Percentiles rank a stretch among this genome's conserved stretches.
These are phyloP conservation scores for Hyaloraphidium curvatum DNA, from an alignment of 192 early-diverging fungal genomes.

Conservation along the genomic window DNA sequence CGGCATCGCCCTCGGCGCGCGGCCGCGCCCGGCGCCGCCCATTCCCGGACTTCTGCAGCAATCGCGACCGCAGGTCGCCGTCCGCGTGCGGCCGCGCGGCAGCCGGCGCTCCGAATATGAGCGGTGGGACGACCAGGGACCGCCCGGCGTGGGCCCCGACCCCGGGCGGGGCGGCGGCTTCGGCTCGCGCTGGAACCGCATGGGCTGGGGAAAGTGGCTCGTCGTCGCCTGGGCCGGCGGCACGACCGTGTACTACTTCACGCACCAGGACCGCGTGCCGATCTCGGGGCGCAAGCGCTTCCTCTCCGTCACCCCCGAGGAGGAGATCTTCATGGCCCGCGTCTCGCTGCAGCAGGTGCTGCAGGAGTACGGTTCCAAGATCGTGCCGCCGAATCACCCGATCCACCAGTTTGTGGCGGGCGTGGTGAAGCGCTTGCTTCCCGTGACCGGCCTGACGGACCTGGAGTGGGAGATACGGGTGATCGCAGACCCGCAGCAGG, in stretches of 20 bases:
- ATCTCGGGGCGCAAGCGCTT: constrained; percentile 45
- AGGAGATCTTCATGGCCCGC: constrained; percentile 42
- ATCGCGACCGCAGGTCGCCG: too few species aligned
- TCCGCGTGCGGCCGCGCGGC: too few species aligned
- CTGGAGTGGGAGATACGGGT: constrained; percentile 87
- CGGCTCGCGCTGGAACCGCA: too few species aligned
- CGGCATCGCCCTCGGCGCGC: too few species aligned
- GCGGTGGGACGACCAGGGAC: too few species aligned
- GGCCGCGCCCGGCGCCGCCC: too few species aligned
- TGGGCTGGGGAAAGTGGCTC: too few species aligned
- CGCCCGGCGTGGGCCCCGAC: too few species aligned
- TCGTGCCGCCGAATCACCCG: constrained; percentile 49
- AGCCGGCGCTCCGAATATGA: too few species aligned
- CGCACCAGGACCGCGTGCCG: constrained; percentile 58
- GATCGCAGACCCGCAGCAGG: constrained; percentile 50
- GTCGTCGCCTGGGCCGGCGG: too few species aligned
- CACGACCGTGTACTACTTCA: constrained; percentile 40
- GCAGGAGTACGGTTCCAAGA: constrained; percentile 31
- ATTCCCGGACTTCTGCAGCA: too few species aligned
- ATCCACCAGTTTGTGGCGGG: constrained; percentile 37
- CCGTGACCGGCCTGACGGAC: constrained; percentile 35
- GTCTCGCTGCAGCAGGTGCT: constrained; percentile 55
- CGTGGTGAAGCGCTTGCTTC: constrained; percentile 51
- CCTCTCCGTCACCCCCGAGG: constrained; percentile 34
- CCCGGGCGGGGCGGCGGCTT: too few species aligned